Percentiles rank a stretch among this genome's conserved stretches.
phyloP scores from a whole-genome alignment of 257 asterid species.

The Mitragyna speciosa region DNA sequence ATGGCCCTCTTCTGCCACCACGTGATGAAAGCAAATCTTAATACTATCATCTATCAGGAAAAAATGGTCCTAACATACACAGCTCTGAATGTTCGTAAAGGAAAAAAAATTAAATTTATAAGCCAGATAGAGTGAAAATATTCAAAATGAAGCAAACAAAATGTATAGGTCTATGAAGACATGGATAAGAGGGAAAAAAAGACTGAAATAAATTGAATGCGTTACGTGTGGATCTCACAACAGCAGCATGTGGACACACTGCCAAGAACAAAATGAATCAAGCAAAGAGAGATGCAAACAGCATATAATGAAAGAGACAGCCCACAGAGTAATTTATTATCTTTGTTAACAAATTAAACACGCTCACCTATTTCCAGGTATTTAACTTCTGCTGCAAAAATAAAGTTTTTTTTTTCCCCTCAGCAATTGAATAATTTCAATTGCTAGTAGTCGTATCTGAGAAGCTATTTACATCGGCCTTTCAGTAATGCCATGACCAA shows the following conservation, averaged over 20 bases:
- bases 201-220: constrained; percentile 26
- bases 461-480: no score
- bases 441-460: no score
- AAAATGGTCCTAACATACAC: constrained; percentile 3
- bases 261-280: constrained; percentile 20
- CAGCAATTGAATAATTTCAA: no score
- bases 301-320: background rate
- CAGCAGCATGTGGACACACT: constrained; percentile 48
- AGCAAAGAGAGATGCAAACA: background rate
- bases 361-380: background rate
- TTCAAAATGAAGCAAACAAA: constrained; percentile 19
- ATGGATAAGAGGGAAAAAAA: constrained; percentile 23
- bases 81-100: background rate
- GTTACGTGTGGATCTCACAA: constrained; percentile 47
- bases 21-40: constrained; percentile 17
- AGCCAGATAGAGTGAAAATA: constrained; percentile 6
- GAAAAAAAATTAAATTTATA: background rate
- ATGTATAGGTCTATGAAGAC: constrained; percentile 14
- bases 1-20: background rate
- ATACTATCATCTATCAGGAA: background rate
- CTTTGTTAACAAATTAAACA: background rate
- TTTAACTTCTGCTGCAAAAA: no score
- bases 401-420: no score
- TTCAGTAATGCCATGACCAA: no score
- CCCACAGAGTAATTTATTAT: background rate